phyloP scores from a whole-genome alignment of 2,329 filamentous ascomycete species.

The Cytospora piceae region DNA sequence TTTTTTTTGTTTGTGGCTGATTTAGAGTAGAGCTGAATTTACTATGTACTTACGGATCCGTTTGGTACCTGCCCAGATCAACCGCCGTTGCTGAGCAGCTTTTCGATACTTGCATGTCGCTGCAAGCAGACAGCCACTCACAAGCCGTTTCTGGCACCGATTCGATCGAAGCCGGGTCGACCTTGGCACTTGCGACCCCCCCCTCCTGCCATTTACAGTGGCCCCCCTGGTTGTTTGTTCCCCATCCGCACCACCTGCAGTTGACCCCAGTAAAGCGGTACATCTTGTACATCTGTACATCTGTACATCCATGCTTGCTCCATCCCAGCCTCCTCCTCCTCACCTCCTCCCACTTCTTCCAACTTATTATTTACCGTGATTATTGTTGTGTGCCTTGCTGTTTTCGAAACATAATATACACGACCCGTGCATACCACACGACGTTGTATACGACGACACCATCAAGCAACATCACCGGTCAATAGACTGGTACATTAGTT shows the following conservation, averaged over 20 bases:
- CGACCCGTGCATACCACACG: background rate
- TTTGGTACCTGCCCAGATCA: background rate
- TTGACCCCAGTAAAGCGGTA: background rate
- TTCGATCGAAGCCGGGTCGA: background rate
- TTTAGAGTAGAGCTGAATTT: no score
- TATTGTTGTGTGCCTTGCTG: background rate
- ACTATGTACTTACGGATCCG: no score
- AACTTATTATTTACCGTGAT: background rate
- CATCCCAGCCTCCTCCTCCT: conserved; percentile 2
- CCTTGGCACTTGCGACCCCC: background rate
- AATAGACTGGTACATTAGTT: background rate
- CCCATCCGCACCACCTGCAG: background rate
- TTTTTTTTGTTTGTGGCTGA: no score
- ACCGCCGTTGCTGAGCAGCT: background rate
- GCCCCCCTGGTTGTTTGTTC: background rate
- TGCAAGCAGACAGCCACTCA: background rate
- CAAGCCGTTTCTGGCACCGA: background rate
- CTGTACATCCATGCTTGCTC: background rate
- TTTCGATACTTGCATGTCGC: background rate
- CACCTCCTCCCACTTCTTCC: background rate
- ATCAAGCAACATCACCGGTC: background rate
- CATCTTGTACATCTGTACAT: background rate
- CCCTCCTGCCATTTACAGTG: background rate
- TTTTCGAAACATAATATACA: background rate
- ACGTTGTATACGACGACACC: background rate